Evolutionary conservation across 805 yeast species (phyloP).

Genomic region (Sugiyamaella marilandica): DNA sequence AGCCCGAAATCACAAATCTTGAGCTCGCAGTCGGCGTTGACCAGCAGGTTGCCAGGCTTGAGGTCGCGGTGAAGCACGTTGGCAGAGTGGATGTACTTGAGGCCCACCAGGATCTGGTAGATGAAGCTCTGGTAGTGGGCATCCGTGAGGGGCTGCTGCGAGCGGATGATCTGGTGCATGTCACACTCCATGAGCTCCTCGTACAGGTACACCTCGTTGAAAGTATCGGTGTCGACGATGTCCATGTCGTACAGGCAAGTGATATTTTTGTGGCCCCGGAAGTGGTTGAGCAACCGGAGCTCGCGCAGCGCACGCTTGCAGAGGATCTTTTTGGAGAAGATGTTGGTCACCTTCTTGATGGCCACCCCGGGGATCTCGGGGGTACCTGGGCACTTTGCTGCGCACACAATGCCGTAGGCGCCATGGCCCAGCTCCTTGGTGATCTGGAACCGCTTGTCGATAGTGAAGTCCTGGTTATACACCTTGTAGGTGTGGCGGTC

Average conservation of each 20-base stretch:
- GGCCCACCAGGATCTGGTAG: slow-evolving; percentile 87
- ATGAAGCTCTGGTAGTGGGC: slow-evolving; percentile 91
- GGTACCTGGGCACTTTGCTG: slow-evolving; percentile 74
- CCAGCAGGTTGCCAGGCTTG: slow-evolving; percentile 89
- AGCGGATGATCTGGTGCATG: slow-evolving; percentile 93
- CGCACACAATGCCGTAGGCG: slow-evolving; percentile 95
- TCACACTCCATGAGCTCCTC: slow-evolving; percentile 99
- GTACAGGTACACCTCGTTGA: slow-evolving; percentile 87
- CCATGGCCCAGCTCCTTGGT: slow-evolving; percentile 96
- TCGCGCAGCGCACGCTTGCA: slow-evolving; percentile 92
- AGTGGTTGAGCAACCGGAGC: slow-evolving; percentile 81
- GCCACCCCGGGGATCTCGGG: slow-evolving; percentile 83
- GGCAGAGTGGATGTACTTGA: slow-evolving; percentile 84
- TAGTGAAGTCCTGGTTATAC: slow-evolving; percentile 86
- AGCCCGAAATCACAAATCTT: slow-evolving; percentile 96
- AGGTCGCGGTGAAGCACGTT: slow-evolving; percentile 91
- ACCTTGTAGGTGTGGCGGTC: slow-evolving; percentile 50
- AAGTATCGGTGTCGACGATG: slow-evolving; percentile 70
- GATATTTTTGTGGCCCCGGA: slow-evolving; percentile 93
- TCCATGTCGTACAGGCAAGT: slow-evolving; percentile 94
- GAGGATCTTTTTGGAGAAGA: slow-evolving; percentile 82
- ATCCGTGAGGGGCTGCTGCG: slow-evolving; percentile 90
- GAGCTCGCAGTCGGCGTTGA: slow-evolving; percentile 93
- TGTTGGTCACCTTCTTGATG: slow-evolving; percentile 91
- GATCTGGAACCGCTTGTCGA: slow-evolving; percentile 81